Base-by-base conservation (phyloP, 169 alveolate species). In the Plasmodium gallinaceum region DNA sequence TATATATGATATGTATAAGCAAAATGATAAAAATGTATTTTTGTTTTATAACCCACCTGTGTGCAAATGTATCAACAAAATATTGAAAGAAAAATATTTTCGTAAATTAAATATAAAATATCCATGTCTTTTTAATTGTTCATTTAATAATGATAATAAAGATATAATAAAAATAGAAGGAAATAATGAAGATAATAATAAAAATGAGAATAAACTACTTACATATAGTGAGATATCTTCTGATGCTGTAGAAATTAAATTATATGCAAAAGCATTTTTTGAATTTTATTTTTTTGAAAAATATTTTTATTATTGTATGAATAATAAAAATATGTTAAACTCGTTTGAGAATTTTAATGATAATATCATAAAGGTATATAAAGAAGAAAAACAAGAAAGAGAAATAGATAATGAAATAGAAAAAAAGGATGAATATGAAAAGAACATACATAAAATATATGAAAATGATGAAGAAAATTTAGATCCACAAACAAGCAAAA, bases 41-140 rank as follows among this genome's bases (percentile, higher is more conserved):
- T 39, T 86, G 20, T 86, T 86, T 86, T 69, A 69, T 42, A 86
- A 86, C 32, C 92, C 92, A n/a, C 92, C 92, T 22, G 43, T 86
- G 51, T 86, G 92, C 46, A 86, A 69, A 66, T 86, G 92, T 8
- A 45, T 39, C 8, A 86, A 86, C 24, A 86, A 86, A 46, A 0
- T 16, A 5, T 61, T 86, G 7, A 86, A 86, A 46, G 87, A 86
- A 54, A 16, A 22, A 32, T 86, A 71, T 73, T 70, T 70, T 71
- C 70, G 54, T 37, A 58, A 16, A 9, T 22, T 71, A 45, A 26
- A 73, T 43, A 62, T n/a, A 10, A 70, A 86, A 51, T 86, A 60
- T 43, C 92, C 92, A 0, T 86, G 92, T 39, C 88, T 86, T 16
- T 86, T 86, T 57, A 72, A 72, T 32, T 86, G 92, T 24, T 42